Evolutionary conservation across 306 rosid species (phyloP).

Genomic region (Cicer cuneatum): DNA sequence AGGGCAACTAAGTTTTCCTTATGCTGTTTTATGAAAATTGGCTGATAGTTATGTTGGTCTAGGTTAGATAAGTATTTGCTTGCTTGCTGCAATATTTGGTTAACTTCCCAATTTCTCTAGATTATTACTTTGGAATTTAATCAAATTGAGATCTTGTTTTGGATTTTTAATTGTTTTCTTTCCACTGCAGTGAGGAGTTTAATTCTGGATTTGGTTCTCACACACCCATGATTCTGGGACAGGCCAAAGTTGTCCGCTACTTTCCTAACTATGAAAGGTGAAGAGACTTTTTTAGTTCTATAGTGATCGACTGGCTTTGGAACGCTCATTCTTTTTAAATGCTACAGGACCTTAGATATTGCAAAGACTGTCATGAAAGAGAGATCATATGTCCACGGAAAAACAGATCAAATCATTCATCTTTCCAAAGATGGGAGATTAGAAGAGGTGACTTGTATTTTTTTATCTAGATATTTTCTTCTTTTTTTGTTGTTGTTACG

Average conservation of each 20-base stretch:
- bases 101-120: constrained; percentile 24
- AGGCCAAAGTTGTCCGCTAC: constrained; percentile 93
- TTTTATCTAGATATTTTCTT: constrained; percentile 36
- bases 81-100: constrained; percentile 35
- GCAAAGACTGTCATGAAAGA: constrained; percentile 82
- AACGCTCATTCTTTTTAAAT: constrained; percentile 49
- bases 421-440: constrained; percentile 75
- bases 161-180: constrained; percentile 44
- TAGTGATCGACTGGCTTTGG: constrained; percentile 13
- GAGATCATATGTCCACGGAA: constrained; percentile 63
- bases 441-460: constrained; percentile 66
- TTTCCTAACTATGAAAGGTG: constrained; percentile 86
- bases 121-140: constrained; percentile 26
- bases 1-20: constrained; percentile 4
- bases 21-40: constrained; percentile 16
- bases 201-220: constrained; percentile 95
- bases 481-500: constrained; percentile 6
- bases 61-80: constrained; percentile 14
- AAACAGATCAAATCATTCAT: constrained; percentile 71
- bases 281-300: constrained; percentile 26
- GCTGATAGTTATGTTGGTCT: constrained; percentile 14
- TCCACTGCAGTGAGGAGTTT: constrained; percentile 75
- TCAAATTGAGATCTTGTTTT: constrained; percentile 36
- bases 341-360: constrained; percentile 71
- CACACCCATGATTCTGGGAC: constrained; percentile 93